Evolutionary conservation across 148 eudicot genomes (phyloP), one percentile per base, ranked within the genome.

Genomic region (Mesembryanthemum crystallinum): DNA sequence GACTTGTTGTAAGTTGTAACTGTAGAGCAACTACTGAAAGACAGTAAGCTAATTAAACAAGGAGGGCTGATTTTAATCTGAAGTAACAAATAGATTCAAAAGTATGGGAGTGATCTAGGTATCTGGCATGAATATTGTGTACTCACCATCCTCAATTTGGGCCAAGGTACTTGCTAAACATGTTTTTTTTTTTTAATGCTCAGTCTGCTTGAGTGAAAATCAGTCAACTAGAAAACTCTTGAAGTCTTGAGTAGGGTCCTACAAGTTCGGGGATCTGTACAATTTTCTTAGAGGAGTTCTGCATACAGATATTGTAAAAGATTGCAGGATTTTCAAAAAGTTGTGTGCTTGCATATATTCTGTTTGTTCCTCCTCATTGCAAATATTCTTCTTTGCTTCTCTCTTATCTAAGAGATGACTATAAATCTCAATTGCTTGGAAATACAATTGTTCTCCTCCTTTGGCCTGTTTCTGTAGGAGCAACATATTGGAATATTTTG

Each of bases 381-480:
- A 54, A 13, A n/a, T n/a, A 54, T 54, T 54, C 58, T 54, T 54
- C 23, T 54, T 54, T 54, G 58, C 58, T 18, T n/a, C 29, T 71
- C 58, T 72, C 18, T 27, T 32, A 71, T 71, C 47, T n/a, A n/a
- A n/a, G n/a, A n/a, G n/a, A n/a, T n/a, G 37, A 57, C 15, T 29
- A 17, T 43, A 37, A 18, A 32, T 32, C 32, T 13, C 6, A 57
- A 7, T 32, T 71, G 74, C 28, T 71, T 71, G 58, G 35, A 4
- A 57, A 13, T 60, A 27, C 67, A 54, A 54, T n/a, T 54, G 2
- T 4, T 54, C 4, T 54, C 23, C 23, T 17, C 58, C 23, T 54
- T 54, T 54, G 2, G 5, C 58, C 58, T 20, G 0, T 13, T 3
- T 54, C 58, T 54, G n/a, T 54, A 54, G 2, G 23, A 4, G 3